Conservation (phyloP, 192 early-diverging fungal species). For the Helicostylum pulchrum region DNA sequence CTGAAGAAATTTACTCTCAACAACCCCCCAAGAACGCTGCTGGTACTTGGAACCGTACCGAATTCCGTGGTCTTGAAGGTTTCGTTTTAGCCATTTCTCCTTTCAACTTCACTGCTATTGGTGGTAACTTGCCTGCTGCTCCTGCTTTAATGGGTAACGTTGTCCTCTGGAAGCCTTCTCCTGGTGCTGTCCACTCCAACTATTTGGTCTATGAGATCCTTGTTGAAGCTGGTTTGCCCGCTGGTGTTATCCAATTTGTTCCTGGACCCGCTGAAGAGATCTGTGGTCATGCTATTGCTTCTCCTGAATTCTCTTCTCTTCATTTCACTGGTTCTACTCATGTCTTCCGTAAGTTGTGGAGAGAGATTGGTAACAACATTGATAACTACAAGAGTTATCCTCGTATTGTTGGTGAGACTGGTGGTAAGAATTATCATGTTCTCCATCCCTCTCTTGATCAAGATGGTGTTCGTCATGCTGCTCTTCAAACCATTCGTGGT, state of each 20-base stretch:
- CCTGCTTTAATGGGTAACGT: constrained; percentile 98
- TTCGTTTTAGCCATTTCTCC: constrained; percentile 97
- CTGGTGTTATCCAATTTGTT: constrained; percentile 96
- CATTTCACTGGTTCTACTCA: constrained; percentile 94
- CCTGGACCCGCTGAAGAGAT: constrained; percentile 86
- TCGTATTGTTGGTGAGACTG: constrained; percentile 97
- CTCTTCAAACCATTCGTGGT: constrained; percentile 85
- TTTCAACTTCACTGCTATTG: constrained; percentile 99
- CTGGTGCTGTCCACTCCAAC: constrained; percentile 83
- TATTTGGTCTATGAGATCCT: constrained; percentile 89
- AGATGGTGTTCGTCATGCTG: constrained; percentile 75
- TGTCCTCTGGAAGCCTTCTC: constrained; percentile 96
- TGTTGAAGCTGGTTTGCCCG: constrained; percentile 93
- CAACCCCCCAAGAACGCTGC: constrained; percentile 89
- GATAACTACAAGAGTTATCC: constrained; percentile 90
- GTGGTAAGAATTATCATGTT: constrained; percentile 99
- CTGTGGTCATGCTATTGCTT: constrained; percentile 73
- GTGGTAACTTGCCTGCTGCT: constrained; percentile 88
- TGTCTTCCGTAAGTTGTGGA: constrained; percentile 94
- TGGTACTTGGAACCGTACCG: constrained; percentile 89
- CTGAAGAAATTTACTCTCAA: constrained; percentile 87
- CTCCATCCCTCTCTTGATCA: constrained; percentile 66
- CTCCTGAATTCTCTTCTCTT: constrained; percentile 92
- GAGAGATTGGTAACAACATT: constrained; percentile 87
- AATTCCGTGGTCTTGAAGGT: constrained; percentile 96